Conservation (phyloP, 257 asterid species). For the Fraxinus americana region DNA sequence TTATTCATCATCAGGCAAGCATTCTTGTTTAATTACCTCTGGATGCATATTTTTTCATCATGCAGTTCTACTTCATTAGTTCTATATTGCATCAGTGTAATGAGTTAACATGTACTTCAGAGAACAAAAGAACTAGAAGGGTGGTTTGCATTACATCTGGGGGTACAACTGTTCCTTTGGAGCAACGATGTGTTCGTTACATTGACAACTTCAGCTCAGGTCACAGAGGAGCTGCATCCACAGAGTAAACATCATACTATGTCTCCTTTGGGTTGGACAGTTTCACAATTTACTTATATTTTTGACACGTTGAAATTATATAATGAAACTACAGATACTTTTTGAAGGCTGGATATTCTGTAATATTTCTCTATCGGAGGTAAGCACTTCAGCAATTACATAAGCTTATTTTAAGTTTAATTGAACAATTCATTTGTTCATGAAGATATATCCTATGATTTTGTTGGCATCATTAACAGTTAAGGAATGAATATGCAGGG, state of each 20-base stretch:
- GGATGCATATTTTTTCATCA: background rate
- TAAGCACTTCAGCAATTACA: slow-evolving; percentile 27
- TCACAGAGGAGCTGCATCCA: slow-evolving; percentile 94
- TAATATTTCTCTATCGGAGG: slow-evolving; percentile 87
- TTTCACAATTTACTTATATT: background rate
- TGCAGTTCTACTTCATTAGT: background rate
- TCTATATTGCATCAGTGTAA: slow-evolving; percentile 3
- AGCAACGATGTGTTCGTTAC: slow-evolving; percentile 86
- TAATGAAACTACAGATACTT: slow-evolving; percentile 57
- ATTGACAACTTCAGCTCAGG: slow-evolving; percentile 98
- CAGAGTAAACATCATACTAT: slow-evolving; percentile 61
- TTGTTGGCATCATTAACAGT: slow-evolving; percentile 5
- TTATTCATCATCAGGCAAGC: slow-evolving; percentile 50
- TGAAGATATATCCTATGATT: background rate
- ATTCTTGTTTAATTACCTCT: slow-evolving; percentile 5
- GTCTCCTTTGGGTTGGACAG: slow-evolving; percentile 3
- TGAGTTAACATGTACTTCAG: slow-evolving; percentile 34
- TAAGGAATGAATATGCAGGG: slow-evolving; percentile 48
- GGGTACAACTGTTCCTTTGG: slow-evolving; percentile 97
- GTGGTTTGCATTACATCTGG: slow-evolving; percentile 95
- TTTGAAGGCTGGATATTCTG: slow-evolving; percentile 87
- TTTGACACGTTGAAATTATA: slow-evolving; percentile 22
- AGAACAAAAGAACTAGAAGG: slow-evolving; percentile 43
- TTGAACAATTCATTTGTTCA: slow-evolving; percentile 11
- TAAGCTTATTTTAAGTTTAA: slow-evolving; percentile 9